A percentile compares a stretch with the other conserved stretches of the same genome.
phyloP scores from a whole-genome alignment of 306 rosid genomes.

The Malus sylvestris region DNA sequence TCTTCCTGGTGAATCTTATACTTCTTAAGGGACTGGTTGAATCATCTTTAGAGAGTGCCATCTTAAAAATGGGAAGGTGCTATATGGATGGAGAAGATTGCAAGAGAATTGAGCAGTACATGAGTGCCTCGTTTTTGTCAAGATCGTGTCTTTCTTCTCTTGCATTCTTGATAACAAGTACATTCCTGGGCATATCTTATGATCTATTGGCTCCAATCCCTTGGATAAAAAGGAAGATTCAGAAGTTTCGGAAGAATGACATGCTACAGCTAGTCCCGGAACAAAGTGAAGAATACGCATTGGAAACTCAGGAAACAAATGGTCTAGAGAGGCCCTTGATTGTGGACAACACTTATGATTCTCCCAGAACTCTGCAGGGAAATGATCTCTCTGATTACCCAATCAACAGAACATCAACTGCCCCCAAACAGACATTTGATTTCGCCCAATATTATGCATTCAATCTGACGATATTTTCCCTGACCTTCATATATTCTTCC shows the following conservation, averaged over 20 bases:
- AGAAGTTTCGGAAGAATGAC: conserved; percentile 77
- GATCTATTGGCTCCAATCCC: conserved; percentile 94
- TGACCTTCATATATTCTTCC: conserved; percentile 77
- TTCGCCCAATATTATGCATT: conserved; percentile 96
- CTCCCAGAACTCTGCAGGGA: conserved; percentile 46
- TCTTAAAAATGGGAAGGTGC: conserved; percentile 84
- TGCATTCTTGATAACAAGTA: conserved; percentile 82
- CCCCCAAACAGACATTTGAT: conserved; percentile 86
- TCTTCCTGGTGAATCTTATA: conserved; percentile 93
- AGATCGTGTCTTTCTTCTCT: conserved; percentile 94
- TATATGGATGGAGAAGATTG: conserved; percentile 94
- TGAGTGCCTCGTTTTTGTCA: conserved; percentile 88
- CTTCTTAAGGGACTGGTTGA: conserved; percentile 80
- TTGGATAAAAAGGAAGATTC: conserved; percentile 81
- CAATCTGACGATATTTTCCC: conserved; percentile 86
- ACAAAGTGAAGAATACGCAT: conserved; percentile 71
- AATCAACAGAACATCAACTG: conserved; percentile 66
- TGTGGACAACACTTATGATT: conserved; percentile 35
- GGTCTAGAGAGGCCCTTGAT: conserved; percentile 63
- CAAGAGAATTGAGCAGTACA: conserved; percentile 93
- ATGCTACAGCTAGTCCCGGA: conserved; percentile 95
- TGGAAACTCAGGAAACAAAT: conserved; percentile 69
- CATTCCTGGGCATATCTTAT: conserved; percentile 90
- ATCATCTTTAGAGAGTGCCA: conserved; percentile 77
- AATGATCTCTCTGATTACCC: conserved; percentile 79